Base-by-base conservation (phyloP, 2,329 filamentous ascomycete species). In the Fusarium multiceps region DNA sequence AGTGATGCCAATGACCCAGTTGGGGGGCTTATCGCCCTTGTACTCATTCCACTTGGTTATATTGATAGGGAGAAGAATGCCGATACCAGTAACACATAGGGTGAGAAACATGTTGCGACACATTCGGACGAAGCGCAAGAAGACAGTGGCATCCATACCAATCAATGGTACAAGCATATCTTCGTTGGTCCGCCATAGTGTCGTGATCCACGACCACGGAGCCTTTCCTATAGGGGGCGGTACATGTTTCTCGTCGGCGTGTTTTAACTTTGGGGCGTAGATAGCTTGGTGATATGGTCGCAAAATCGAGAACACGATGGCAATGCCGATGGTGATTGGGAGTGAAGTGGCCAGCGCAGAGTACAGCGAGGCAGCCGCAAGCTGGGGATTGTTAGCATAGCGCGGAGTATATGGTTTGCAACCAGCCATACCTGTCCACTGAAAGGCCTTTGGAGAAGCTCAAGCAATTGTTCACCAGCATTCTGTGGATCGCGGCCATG, bases 241-340 rank as follows among this genome's bases (percentile, higher is more conserved):
- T 12, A 92, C 89, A 82, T 97, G 94, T 80, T 92, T 93, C 72
- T 93, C 90, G 79, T 98, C 95, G 78, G 93, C 92, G 84, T 98
- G 91, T 79, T 97, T 97, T 50, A 97, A 85, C 78, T 97, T 95
- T 42, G 96, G 96, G 6, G 96, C 94, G 81, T 99, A 99, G 49
- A 99, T 93, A 73, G 95, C 88, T 59, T 91, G 92, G 80, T 98
- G 95, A 80, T 94, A 94, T 7, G 96, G 96, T 65, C 96, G 92
- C 58, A 98, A 85, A 74, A 98, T 84, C 68, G 93, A 97, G 85
- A 98, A 99, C 70, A 90, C 82, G 62, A 97, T 78, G 67, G 93
- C 90, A 73, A 97, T 90, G 72, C 90, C 84, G 68, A 87, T 76
- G 11, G 93, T 93, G 76, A 96, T 84, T 58, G 89, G 92, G 46